Percentiles rank a stretch among this genome's conserved stretches.
Conservation (phyloP, 371 early-diverging fungal genomes). For the Gilbertella persicaria region DNA sequence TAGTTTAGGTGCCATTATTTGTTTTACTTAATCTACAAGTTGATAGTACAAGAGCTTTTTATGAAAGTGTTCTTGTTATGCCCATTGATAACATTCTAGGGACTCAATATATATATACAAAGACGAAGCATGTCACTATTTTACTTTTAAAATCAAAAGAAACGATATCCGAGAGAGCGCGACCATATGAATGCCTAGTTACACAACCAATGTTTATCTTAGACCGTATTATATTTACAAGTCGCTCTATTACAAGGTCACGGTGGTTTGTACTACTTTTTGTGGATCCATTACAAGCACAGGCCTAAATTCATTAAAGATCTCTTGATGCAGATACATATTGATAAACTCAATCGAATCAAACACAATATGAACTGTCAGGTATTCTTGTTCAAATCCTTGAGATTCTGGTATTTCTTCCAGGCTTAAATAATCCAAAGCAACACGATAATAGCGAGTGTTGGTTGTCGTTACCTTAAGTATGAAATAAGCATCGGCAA, state of each 20-base stretch:
- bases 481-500: slow-evolving; percentile 1
- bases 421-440: slow-evolving; percentile 1
- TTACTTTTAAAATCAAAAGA: no score
- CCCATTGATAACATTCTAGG: no score
- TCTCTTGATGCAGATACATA: slow-evolving; percentile 1
- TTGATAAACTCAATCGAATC: not conserved
- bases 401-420: not conserved
- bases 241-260: not conserved
- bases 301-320: slow-evolving; percentile 3
- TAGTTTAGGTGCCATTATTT: no score
- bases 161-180: no score
- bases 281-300: slow-evolving; percentile 3
- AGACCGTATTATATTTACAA: no score
- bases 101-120: no score
- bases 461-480: slow-evolving; percentile 1
- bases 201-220: no score
- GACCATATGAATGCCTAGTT: no score
- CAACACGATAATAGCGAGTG: not conserved
- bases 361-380: slow-evolving; percentile 1
- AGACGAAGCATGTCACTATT: no score
- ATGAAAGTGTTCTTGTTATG: no score
- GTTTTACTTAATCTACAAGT: no score
- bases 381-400: not conserved
- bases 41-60: no score
- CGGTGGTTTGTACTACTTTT: slow-evolving; percentile 3